Conservation (phyloP, 2,329 filamentous ascomycete species). For the Thielaviopsis ethacetica region DNA sequence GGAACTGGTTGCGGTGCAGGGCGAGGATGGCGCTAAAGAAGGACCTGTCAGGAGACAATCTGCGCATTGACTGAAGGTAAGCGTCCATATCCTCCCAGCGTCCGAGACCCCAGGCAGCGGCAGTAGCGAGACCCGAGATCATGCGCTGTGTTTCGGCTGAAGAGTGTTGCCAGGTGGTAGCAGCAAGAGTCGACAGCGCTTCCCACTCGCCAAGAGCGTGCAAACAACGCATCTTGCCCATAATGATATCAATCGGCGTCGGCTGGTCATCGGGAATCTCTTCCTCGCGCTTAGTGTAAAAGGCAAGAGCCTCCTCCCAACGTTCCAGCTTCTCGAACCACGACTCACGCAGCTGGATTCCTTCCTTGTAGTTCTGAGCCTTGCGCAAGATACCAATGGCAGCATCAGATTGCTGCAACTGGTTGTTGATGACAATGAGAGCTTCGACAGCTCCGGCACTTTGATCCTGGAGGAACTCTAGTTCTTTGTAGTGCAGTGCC, state of each 20-base stretch:
- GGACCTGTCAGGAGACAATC: slow-evolving; percentile 79
- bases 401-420: slow-evolving; percentile 94
- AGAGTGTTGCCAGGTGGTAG: slow-evolving; percentile 88
- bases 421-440: slow-evolving; percentile 97
- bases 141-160: slow-evolving; percentile 72
- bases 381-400: slow-evolving; percentile 95
- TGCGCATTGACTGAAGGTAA: slow-evolving; percentile 89
- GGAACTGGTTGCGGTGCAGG: slow-evolving; percentile 89
- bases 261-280: slow-evolving; percentile 24
- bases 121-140: slow-evolving; percentile 86
- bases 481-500: slow-evolving; percentile 94
- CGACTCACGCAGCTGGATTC: slow-evolving; percentile 85
- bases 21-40: slow-evolving; percentile 96
- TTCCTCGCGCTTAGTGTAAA: slow-evolving; percentile 60
- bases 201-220: slow-evolving; percentile 98
- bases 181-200: slow-evolving; percentile 68
- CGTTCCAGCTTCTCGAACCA: slow-evolving; percentile 98
- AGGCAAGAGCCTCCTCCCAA: slow-evolving; percentile 91
- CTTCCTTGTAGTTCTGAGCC: slow-evolving; percentile 85
- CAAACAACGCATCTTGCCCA: slow-evolving; percentile 98
- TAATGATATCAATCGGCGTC: slow-evolving; percentile 78
- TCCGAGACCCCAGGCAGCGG: slow-evolving; percentile 86
- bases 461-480: slow-evolving; percentile 96
- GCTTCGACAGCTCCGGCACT: slow-evolving; percentile 92
- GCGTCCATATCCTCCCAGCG: slow-evolving; percentile 99